A percentile compares a stretch with the other conserved stretches of the same genome.
phyloP scores from a whole-genome alignment of 768 basidiomycete species.

The Asterophora lycoperdoides region DNA sequence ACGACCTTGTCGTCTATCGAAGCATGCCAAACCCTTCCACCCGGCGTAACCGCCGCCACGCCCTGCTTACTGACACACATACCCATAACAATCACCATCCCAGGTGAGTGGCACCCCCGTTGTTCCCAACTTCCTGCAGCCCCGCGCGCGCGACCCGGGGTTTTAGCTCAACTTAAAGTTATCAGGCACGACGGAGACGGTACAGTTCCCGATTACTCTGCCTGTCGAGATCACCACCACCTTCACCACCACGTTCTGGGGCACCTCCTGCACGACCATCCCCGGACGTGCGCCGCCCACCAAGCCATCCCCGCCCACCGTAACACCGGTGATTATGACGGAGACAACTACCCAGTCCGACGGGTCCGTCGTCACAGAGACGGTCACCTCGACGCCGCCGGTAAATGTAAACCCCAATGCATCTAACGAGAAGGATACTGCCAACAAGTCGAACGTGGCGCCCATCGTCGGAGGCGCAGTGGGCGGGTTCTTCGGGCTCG shows the following conservation, averaged over 20 bases:
- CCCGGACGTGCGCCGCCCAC: no score
- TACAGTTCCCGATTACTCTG: constrained; percentile 38
- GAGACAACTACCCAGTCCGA: constrained; percentile 32
- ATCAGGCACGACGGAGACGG: constrained; percentile 20
- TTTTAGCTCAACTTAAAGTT: background rate
- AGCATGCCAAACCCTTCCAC: constrained; percentile 22
- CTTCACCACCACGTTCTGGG: constrained; percentile 38
- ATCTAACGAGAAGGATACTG: constrained; percentile 12
- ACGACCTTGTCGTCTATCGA: constrained; percentile 31
- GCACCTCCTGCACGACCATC: constrained; percentile 29
- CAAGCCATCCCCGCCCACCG: no score
- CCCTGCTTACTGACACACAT: constrained; percentile 13
- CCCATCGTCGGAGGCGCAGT: constrained; percentile 52
- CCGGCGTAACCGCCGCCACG: background rate
- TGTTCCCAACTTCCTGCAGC: constrained; percentile 11
- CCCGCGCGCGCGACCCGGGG: constrained; percentile 19
- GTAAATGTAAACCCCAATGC: constrained; percentile 29
- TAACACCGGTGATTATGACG: constrained; percentile 25
- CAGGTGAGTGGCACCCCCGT: constrained; percentile 23
- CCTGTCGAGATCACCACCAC: constrained; percentile 29
- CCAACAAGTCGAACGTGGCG: constrained; percentile 30
- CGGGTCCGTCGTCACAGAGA: constrained; percentile 36
- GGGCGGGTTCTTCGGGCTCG: constrained; percentile 50
- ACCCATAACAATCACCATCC: constrained; percentile 16
- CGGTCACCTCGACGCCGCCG: constrained; percentile 34